phyloP scores from a whole-genome alignment of 352 stramenopile genomes.

The Globisporangium rhizosaccharum region DNA sequence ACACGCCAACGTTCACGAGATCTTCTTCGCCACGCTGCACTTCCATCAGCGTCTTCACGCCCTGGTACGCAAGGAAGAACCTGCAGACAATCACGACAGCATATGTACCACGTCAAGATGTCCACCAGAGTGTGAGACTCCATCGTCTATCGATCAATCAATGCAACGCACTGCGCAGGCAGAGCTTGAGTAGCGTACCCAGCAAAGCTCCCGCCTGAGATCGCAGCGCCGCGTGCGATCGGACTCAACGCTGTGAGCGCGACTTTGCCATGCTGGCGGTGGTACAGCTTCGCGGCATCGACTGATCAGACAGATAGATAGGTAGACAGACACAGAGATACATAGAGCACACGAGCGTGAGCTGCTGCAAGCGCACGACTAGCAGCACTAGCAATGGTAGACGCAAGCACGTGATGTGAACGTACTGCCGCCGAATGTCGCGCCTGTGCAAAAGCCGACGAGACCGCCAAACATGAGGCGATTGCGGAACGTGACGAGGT shows the following conservation, averaged over 20 bases:
- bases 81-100: constrained; percentile 12
- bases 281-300: constrained; percentile 53
- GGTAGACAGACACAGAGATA: constrained; percentile 3
- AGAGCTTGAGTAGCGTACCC: constrained; percentile 21
- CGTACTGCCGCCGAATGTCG: constrained; percentile 67
- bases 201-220: constrained; percentile 54
- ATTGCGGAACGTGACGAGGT: constrained; percentile 55
- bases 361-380: neutral
- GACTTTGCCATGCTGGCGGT: constrained; percentile 49
- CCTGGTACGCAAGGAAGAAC: constrained; percentile 78
- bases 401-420: neutral
- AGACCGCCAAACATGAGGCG: constrained; percentile 72
- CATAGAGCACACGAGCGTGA: neutral
- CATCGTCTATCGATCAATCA: neutral
- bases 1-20: constrained; percentile 51
- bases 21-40: constrained; percentile 54
- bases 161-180: neutral
- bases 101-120: neutral
- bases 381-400: neutral
- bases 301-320: constrained; percentile 26
- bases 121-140: neutral
- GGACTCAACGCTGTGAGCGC: constrained; percentile 36
- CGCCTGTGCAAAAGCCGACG: constrained; percentile 72
- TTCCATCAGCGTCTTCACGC: constrained; percentile 64
- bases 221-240: constrained; percentile 43